These are phyloP conservation scores for Sanghuangporus sanghuang DNA, from an alignment of 1,284 basidiomycete genomes.

Conservation along the genomic window DNA sequence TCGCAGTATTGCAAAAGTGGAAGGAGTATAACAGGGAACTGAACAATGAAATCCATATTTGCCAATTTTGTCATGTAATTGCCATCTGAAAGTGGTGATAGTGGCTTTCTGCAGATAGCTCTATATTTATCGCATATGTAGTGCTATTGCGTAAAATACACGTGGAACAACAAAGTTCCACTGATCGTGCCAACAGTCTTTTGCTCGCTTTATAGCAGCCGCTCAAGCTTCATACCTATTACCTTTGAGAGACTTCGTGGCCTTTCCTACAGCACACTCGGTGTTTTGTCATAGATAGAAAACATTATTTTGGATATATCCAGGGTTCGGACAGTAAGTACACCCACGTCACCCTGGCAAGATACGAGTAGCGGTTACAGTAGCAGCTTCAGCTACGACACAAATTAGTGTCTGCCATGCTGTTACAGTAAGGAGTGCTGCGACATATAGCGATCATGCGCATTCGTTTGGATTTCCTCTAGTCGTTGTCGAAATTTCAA, in stretches of 20 bases:
- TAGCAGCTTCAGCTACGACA: background rate
- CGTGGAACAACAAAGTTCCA: too few relatives aligned
- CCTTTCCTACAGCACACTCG: constrained; percentile 42
- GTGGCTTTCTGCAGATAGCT: too few relatives aligned
- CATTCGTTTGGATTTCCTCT: constrained; percentile 4
- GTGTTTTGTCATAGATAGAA: too few relatives aligned
- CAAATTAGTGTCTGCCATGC: background rate
- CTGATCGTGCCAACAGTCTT: too few relatives aligned
- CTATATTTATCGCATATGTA: too few relatives aligned
- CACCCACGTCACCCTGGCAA: constrained; percentile 10
- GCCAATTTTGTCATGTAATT: too few relatives aligned
- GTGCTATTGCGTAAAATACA: too few relatives aligned
- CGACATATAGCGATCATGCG: background rate
- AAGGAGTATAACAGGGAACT: too few relatives aligned
- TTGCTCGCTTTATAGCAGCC: too few relatives aligned
- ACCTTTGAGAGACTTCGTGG: constrained; percentile 47
- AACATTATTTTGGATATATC: constrained; percentile 6
- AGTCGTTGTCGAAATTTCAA: constrained; percentile 1
- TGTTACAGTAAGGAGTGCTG: background rate
- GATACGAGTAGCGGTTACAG: background rate
- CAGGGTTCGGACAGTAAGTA: background rate
- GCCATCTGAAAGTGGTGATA: too few relatives aligned
- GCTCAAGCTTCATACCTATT: constrained; percentile 17
- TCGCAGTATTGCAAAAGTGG: too few relatives aligned
- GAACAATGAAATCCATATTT: too few relatives aligned